Percentiles rank a stretch among this genome's conserved stretches.
Evolutionary conservation across 768 basidiomycete species (phyloP).

Genomic region (Russula emetica): DNA sequence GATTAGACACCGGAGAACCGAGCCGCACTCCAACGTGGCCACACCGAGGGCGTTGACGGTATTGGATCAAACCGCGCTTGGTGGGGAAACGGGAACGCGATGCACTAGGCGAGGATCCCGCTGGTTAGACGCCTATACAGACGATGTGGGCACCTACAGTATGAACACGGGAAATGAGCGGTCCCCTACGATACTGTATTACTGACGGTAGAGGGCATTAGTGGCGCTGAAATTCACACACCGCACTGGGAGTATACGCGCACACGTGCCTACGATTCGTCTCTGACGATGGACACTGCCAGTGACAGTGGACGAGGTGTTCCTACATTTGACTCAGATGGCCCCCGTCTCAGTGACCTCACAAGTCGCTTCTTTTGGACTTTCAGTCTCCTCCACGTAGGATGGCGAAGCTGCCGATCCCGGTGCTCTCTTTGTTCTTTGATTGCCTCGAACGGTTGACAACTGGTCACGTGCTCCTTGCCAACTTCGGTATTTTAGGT

Average conservation of each 20-base stretch:
- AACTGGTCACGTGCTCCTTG: not conserved
- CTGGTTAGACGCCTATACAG: no score
- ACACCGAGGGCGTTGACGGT: no score
- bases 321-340: no score
- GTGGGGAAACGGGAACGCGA: no score
- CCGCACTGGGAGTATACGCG: not conserved
- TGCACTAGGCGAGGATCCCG: no score
- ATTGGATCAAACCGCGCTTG: no score
- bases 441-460: not conserved
- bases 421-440: not conserved
- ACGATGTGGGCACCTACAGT: no score
- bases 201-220: no score
- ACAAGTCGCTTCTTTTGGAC: not conserved
- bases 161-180: not conserved
- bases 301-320: not conserved
- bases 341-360: not conserved
- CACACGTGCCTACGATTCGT: not conserved
- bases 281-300: not conserved
- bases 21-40: no score
- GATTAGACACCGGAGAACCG: no score
- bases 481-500: not conserved
- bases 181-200: no score
- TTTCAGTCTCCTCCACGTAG: no score
- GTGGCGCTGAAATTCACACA: not conserved
- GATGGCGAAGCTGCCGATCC: not conserved